Conservation (phyloP, 306 rosid species). For the Rosa chinensis region DNA sequence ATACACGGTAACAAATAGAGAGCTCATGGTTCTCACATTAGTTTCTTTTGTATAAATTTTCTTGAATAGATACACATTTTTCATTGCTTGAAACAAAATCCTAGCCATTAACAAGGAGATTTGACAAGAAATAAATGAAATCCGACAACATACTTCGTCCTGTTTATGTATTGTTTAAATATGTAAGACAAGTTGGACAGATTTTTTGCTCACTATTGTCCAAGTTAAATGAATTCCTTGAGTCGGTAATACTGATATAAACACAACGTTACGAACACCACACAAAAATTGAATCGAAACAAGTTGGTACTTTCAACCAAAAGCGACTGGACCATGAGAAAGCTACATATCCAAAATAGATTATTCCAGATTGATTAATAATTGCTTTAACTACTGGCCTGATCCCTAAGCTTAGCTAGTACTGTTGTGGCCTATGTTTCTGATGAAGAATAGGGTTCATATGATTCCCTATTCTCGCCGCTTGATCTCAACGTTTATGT, state of each 20-base stretch:
- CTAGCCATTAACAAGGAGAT: not conserved
- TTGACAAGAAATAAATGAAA: not conserved
- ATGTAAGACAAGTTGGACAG: not conserved
- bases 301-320: not conserved
- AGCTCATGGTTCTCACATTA: not conserved
- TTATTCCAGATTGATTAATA: not conserved
- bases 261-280: not conserved
- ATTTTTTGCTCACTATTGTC: not conserved
- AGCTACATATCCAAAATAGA: not conserved
- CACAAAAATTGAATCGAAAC: not conserved
- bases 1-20: not conserved
- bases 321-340: conserved; percentile 6
- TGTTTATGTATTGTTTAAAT: not conserved
- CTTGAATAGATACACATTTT: not conserved
- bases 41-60: not conserved
- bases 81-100: not conserved
- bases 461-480: not conserved
- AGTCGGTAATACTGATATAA: not conserved
- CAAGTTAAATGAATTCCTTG: not conserved
- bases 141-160: not conserved
- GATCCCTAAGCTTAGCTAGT: not conserved
- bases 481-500: not conserved
- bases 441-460: not conserved
- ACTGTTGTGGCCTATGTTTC: not conserved
- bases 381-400: not conserved